phyloP scores from a whole-genome alignment of 768 basidiomycete genomes.

The Chlorophyllum brunneum region DNA sequence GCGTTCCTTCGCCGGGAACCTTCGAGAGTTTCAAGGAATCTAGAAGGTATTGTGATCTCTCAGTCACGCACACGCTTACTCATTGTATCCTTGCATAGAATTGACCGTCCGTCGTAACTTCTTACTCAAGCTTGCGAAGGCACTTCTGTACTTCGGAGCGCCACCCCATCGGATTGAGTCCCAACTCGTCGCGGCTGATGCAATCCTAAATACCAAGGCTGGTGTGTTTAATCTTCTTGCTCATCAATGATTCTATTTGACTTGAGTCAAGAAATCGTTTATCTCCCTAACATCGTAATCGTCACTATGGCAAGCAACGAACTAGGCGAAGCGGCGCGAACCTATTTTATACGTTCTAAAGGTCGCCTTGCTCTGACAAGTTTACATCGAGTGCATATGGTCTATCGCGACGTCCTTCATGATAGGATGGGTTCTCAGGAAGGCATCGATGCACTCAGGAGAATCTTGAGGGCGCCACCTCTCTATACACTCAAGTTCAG shows the following conservation, averaged over 20 bases:
- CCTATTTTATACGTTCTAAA: constrained; percentile 81
- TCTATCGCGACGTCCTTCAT: constrained; percentile 85
- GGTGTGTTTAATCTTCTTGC: constrained; percentile 27
- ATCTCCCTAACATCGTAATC: constrained; percentile 75
- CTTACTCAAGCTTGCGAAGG: constrained; percentile 81
- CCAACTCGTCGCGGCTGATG: constrained; percentile 76
- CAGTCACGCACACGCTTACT: too few relatives aligned
- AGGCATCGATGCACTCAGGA: constrained; percentile 64
- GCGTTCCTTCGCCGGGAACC: not conserved
- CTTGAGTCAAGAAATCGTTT: constrained; percentile 63
- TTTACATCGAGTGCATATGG: constrained; percentile 74
- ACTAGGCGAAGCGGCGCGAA: constrained; percentile 58
- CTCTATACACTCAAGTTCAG: constrained; percentile 66
- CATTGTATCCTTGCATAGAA: not conserved
- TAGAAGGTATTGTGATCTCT: constrained; percentile 34
- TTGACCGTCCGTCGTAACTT: constrained; percentile 48
- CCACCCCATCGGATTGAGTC: constrained; percentile 92
- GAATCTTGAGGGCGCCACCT: constrained; percentile 58
- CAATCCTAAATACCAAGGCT: constrained; percentile 73
- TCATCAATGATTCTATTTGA: not conserved
- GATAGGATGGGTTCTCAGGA: constrained; percentile 73
- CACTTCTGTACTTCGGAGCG: constrained; percentile 89
- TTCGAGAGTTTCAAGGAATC: constrained; percentile 27
- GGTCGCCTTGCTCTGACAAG: constrained; percentile 79
- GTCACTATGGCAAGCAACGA: constrained; percentile 79